These are phyloP conservation scores for Vitis hybrid DNA, from an alignment of 177 flowering plant species.

Conservation along the genomic window DNA sequence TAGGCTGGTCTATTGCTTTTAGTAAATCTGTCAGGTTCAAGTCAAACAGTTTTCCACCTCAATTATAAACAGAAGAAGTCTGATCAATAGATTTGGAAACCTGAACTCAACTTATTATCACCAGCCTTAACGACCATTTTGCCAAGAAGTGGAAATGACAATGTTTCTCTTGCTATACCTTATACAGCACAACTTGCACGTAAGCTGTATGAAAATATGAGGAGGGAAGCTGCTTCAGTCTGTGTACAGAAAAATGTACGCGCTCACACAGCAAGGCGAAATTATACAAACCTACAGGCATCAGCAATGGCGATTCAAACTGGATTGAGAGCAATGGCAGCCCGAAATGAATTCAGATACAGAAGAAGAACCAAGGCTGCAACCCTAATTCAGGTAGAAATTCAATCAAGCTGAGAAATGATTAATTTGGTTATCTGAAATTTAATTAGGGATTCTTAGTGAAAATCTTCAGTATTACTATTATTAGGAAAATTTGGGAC, in stretches of 20 bases:
- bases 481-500: neutral
- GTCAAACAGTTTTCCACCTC: neutral
- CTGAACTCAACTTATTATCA: neutral
- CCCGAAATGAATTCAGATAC: conserved; percentile 59
- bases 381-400: conserved; percentile 59
- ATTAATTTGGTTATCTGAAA: neutral
- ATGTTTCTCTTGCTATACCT: neutral
- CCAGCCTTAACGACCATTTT: neutral
- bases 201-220: conserved; percentile 59
- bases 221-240: conserved; percentile 74
- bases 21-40: neutral
- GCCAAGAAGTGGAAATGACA: neutral
- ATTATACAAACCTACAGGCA: conserved; percentile 41
- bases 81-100: neutral
- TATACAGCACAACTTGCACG: conserved; percentile 67
- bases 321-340: conserved; percentile 77
- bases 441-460: neutral
- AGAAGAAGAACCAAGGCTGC: conserved; percentile 77
- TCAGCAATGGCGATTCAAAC: conserved; percentile 72
- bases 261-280: conserved; percentile 48
- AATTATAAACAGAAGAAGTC: too few species aligned
- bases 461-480: neutral
- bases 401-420: neutral
- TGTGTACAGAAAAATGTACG: conserved; percentile 67
- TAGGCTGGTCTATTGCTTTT: neutral